These are phyloP conservation scores for Posidonia oceanica DNA, from an alignment of 116 monocot species.

Conservation along the genomic window DNA sequence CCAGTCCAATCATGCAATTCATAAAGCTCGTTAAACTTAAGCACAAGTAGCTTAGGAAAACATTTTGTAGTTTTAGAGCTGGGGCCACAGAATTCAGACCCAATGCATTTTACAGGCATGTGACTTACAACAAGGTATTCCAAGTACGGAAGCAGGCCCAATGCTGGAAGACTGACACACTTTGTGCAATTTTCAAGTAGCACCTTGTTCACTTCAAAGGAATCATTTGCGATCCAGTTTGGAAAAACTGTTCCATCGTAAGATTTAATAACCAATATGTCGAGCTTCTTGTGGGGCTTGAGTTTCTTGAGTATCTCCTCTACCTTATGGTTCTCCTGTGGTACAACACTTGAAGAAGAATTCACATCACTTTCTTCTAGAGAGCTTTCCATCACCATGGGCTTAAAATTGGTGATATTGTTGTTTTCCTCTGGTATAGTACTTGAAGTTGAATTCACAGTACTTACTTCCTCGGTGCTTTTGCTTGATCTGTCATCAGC, in stretches of 20 bases:
- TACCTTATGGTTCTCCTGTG: not conserved
- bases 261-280: slow-evolving; percentile 13
- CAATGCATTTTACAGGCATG: slow-evolving; percentile 7
- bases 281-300: slow-evolving; percentile 10
- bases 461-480: no score
- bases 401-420: no score
- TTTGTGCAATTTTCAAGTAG: slow-evolving; percentile 9
- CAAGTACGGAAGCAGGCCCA: slow-evolving; percentile 17
- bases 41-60: slow-evolving; percentile 18
- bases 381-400: no score
- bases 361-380: not conserved
- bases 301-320: slow-evolving; percentile 10
- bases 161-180: slow-evolving; percentile 6
- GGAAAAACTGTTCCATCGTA: slow-evolving; percentile 11
- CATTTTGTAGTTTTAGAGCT: not conserved
- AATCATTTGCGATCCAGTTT: slow-evolving; percentile 10
- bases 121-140: slow-evolving; percentile 10
- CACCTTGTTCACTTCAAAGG: slow-evolving; percentile 15
- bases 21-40: slow-evolving; percentile 15
- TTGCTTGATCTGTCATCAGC: no score
- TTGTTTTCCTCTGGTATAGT: no score
- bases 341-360: no score
- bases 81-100: slow-evolving; percentile 8
- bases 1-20: slow-evolving; percentile 14
- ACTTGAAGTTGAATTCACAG: no score